These are phyloP conservation scores for Ceratocystis cacaofunesta DNA, from an alignment of 2,329 filamentous ascomycete genomes.

Conservation along the genomic window DNA sequence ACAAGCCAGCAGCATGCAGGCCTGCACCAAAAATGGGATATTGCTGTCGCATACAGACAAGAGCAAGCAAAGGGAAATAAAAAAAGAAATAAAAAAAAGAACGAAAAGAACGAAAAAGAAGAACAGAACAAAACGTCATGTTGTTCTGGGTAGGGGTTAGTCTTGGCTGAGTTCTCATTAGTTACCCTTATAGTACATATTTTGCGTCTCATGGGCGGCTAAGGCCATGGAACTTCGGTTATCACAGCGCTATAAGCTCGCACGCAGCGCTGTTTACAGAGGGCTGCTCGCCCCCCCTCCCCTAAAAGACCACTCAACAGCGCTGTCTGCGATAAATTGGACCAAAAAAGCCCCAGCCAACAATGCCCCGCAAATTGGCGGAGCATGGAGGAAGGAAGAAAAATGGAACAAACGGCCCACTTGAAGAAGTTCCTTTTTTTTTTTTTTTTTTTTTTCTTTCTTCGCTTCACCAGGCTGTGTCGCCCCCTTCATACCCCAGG, in stretches of 20 bases:
- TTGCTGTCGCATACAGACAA: not conserved
- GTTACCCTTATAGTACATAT: conserved; percentile 2
- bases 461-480: no score
- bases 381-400: not conserved
- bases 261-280: not conserved
- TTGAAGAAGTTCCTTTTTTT: conserved; percentile 1
- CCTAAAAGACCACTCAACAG: not conserved
- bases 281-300: not conserved
- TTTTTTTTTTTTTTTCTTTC: not conserved
- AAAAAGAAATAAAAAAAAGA: not conserved
- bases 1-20: no score
- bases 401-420: not conserved
- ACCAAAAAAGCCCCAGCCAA: not conserved
- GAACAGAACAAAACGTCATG: not conserved
- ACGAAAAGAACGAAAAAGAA: not conserved
- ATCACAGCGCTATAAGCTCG: no score
- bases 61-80: not conserved
- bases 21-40: no score
- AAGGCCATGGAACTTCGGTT: no score
- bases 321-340: not conserved
- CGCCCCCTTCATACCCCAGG: no score
- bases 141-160: not conserved
- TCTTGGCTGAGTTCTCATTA: not conserved
- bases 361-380: not conserved
- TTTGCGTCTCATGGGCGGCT: not conserved